phyloP scores from a whole-genome alignment of 2,329 filamentous ascomycete genomes.

The Penicillium sp. region DNA sequence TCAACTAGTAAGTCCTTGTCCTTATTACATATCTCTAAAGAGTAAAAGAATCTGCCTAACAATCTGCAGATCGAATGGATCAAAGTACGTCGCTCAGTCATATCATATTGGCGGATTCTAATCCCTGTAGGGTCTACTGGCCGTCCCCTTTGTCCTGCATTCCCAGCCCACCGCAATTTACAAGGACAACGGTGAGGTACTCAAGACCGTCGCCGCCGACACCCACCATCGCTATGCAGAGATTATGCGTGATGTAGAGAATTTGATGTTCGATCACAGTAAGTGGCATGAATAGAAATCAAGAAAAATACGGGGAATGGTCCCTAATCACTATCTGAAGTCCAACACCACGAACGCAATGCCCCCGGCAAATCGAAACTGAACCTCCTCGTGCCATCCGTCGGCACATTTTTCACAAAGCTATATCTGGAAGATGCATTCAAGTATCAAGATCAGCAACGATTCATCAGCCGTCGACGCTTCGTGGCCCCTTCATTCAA shows the following conservation, averaged over 20 bases:
- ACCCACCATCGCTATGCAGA: constrained; percentile 89
- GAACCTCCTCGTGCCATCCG: constrained; percentile 83
- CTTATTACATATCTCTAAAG: no score
- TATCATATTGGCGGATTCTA: constrained; percentile 13
- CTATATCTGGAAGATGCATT: constrained; percentile 87
- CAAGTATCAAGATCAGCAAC: constrained; percentile 79
- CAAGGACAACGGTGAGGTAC: constrained; percentile 62
- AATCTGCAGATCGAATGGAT: constrained; percentile 75
- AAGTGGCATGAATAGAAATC: constrained; percentile 15
- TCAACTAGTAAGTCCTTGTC: constrained; percentile 64
- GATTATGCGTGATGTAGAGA: constrained; percentile 91
- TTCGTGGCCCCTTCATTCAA: constrained; percentile 98
- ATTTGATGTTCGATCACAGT: constrained; percentile 91
- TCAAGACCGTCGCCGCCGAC: constrained; percentile 72
- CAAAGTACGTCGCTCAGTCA: constrained; percentile 56
- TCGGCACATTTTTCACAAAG: constrained; percentile 91
- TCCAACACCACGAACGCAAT: constrained; percentile 70
- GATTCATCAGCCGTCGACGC: constrained; percentile 83
- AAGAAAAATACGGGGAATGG: not conserved
- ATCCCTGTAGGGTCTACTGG: constrained; percentile 64
- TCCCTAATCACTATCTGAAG: constrained; percentile 43
- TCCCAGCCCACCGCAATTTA: constrained; percentile 90
- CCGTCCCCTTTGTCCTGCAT: constrained; percentile 93
- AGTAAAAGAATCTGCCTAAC: not conserved
- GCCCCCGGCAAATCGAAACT: constrained; percentile 78